Evolutionary conservation across 2,329 filamentous ascomycete species (phyloP), one percentile per base, ranked within the genome.

Genomic region (Raffaelea deltoideospora): DNA sequence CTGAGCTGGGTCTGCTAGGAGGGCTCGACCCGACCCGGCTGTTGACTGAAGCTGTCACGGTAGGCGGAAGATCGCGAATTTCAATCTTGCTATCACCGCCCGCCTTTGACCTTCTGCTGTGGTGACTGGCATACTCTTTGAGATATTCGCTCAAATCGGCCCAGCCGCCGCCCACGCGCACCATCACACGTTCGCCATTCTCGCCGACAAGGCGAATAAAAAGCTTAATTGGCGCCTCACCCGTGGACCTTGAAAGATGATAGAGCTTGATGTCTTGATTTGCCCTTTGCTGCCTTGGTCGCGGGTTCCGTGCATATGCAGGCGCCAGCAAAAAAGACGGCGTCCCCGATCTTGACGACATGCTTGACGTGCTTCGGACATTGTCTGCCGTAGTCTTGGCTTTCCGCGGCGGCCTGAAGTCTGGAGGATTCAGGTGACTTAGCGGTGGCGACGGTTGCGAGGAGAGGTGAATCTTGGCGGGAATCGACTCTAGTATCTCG

Each of bases 161-260:
- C 90, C 90, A 98, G n/a, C 90, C 90, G 41, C 90, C 90, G 11
- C 90, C 90, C 11, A 98, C 88, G 26, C 90, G 81, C 8, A 98
- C 90, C 90, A 98, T 96, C 42, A 96, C 86, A 35, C 90, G 76
- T 56, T 96, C 86, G 14, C 83, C 84, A 39, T 76, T 69, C 54
- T 94, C 86, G 34, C 90, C 90, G 3, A 98, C 87, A 2, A 86
- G 77, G 14, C 90, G 80, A 36, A 98, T 87, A 50, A 92, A 93
- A 5, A 98, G 72, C 58, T 95, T 96, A 52, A 95, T 87, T 0
- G 90, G 90, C 11, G 84, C 74, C 45, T 90, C 79, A 39, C 83
- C 83, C 26, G 79, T 85, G 15, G 80, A 77, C 33, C 86, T 76
- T 13, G 84, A 85, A 27, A 98, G 70, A 57, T 96, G 87, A 50